Percentiles rank a stretch among this genome's conserved stretches.
Evolutionary conservation across 2,329 filamentous ascomycete genomes (phyloP).

Genomic region (Drechslera avenae): DNA sequence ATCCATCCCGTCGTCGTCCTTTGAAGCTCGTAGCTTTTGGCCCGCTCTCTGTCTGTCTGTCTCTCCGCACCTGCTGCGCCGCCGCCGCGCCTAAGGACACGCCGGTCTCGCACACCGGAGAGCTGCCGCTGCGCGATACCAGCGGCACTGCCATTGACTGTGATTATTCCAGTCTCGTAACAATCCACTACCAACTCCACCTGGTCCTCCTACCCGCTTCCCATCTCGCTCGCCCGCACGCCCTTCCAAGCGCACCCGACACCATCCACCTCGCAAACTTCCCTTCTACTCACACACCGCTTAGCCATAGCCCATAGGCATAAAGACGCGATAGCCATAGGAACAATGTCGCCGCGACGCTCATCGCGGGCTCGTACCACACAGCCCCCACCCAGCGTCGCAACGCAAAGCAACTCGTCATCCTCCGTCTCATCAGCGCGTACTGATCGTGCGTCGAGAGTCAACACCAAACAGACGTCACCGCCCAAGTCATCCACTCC

Average conservation of each 20-base stretch:
- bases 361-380: constrained; percentile 87
- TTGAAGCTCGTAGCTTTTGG: constrained; percentile 48
- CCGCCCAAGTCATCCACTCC: constrained; percentile 76
- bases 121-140: constrained; percentile 16
- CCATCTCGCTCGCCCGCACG: constrained; percentile 16
- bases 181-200: constrained; percentile 13
- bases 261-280: constrained; percentile 9
- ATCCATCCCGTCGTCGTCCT: constrained; percentile 38
- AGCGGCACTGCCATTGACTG: constrained; percentile 17
- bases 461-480: constrained; percentile 73
- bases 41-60: constrained; percentile 44
- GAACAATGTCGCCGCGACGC: constrained; percentile 73
- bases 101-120: constrained; percentile 19
- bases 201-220: constrained; percentile 19
- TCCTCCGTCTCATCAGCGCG: constrained; percentile 74
- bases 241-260: constrained; percentile 19
- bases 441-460: constrained; percentile 74
- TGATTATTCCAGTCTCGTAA: constrained; percentile 5
- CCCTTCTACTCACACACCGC: constrained; percentile 1
- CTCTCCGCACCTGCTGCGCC: constrained; percentile 43
- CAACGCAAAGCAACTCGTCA: constrained; percentile 75
- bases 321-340: constrained; percentile 7
- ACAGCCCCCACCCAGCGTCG: constrained; percentile 68
- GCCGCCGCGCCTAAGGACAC: constrained; percentile 31
- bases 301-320: not conserved